Evolutionary conservation across 495 filamentous ascomycete genomes (phyloP), one percentile per base, ranked within the genome.

Genomic region (Xylaria nigripes): DNA sequence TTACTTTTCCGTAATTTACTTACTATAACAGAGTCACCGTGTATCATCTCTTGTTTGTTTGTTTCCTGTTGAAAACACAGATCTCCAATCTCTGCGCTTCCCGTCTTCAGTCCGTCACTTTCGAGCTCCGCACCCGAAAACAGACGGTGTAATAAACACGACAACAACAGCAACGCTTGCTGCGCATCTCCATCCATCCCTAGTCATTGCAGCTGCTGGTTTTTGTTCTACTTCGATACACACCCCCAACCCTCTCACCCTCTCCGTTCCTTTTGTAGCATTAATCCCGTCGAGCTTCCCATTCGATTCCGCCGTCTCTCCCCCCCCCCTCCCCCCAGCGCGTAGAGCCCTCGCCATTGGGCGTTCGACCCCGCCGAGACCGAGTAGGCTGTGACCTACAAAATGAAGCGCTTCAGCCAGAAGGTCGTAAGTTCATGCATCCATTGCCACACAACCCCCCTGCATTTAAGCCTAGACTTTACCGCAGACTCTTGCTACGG

Each of bases 401-500:
- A 90, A 75, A 97, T 98, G 93, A 96, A 96, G 77, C 85, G 89
- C 67, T 95, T 98, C 73, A 86, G 93, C 76, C 89, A 95, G 77
- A 86, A 87, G 86, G 94, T 97, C 76, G 92, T 95, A 79, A 79
- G 92, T 54, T 27, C 45, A 54, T 30, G 32, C 44, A 15, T 42
- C 19, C 42, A 27, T 54, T 48, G 45, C 25, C 10, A 16, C 12
- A 50, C 59, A 23, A 50, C 50, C 55, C 55, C 55, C 24, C 44
- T 61, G 57, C 42, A 50, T 61, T 55, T n/a, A 9, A 18, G 24
- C n/a, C 42, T 46, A 58, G 5, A 27, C 16, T 6, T 16, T 44
- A 15, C 9, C 10, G 8, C 30, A 7, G 30, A 21, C 4, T 68
- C 66, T 65, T 65, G 83, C 82, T 18, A 16, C 18, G n/a, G 2